Evolutionary conservation across 768 basidiomycete species (phyloP), one percentile per base, ranked within the genome.

Genomic region (Pleurotus cornucopiae): DNA sequence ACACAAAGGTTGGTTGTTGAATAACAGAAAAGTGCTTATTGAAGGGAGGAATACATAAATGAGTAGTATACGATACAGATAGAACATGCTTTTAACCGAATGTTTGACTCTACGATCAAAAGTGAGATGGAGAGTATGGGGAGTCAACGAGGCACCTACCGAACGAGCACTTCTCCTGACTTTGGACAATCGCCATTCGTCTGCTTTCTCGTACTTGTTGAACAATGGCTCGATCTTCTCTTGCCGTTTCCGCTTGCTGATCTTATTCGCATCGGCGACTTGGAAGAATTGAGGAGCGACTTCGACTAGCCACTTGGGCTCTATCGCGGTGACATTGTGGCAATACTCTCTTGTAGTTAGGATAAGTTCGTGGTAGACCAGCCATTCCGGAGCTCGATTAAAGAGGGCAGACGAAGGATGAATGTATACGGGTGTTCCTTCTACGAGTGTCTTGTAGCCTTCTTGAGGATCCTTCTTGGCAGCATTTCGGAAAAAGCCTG

Each of bases 251-350:
- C 94, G 83, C 71, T 95, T 96, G 67, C 91, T 94, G 74, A 98
- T 96, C 73, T 97, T 98, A 75, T 94, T 95, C 53, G 85, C 90
- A 70, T 98, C 97, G 2, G 96, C 94, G 44, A 99, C 94, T 71
- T 91, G 92, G 88, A 98, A 99, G 80, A 97, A 98, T 58, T 95
- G 94, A 1, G 97, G 96, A 5, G 96, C 97, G 20, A 96, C 94
- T 66, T 99, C 95, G 14, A 94, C 91, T 6, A 98, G 83, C 97
- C 96, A 99, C 69, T 97, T 97, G 3, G 97, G 96, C 67, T 99
- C 97, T 58, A 99, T 82, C 0, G 93, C 91, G 0, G 94, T 96
- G 44, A 98, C 93, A 54, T 91, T 94, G 64, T 91, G 88, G 68
- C 88, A 91, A 66, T 91, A 97, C 71, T 94, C 91, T 64, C 94